Conservation (phyloP, 305 asterid species). For the Fraxinus velutina region DNA sequence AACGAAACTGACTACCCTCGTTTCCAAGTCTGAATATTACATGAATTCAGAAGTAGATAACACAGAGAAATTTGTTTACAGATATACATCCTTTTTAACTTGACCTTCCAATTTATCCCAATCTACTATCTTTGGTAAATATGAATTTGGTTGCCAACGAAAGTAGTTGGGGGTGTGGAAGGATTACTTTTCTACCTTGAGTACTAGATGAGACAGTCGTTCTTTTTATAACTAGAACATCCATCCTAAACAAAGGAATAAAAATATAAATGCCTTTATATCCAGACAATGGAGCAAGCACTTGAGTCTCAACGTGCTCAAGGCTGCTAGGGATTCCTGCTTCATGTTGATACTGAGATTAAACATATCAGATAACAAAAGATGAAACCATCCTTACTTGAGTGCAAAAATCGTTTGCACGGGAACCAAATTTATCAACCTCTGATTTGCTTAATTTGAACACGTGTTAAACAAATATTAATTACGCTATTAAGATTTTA, state of each 20-base stretch:
- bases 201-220: conserved; percentile 50
- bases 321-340: too few relatives aligned
- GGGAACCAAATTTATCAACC: too few relatives aligned
- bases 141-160: background rate
- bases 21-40: background rate
- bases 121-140: conserved; percentile 44
- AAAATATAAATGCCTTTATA: too few relatives aligned
- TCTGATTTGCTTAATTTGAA: too few relatives aligned
- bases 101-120: conserved; percentile 96
- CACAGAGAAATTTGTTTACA: background rate
- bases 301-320: too few relatives aligned
- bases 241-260: conserved; percentile 55
- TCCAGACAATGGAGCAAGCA: too few relatives aligned
- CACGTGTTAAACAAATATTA: too few relatives aligned
- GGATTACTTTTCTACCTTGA: background rate
- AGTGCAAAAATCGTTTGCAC: too few relatives aligned
- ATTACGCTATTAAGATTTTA: too few relatives aligned
- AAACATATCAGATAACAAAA: too few relatives aligned
- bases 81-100: conserved; percentile 70
- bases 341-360: too few relatives aligned
- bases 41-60: background rate
- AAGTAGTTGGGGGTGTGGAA: background rate
- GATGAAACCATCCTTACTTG: too few relatives aligned
- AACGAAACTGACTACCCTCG: background rate
- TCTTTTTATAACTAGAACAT: conserved; percentile 39